Evolutionary conservation across 345 rosid species (phyloP).

Genomic region (Pugionium dolabratum): DNA sequence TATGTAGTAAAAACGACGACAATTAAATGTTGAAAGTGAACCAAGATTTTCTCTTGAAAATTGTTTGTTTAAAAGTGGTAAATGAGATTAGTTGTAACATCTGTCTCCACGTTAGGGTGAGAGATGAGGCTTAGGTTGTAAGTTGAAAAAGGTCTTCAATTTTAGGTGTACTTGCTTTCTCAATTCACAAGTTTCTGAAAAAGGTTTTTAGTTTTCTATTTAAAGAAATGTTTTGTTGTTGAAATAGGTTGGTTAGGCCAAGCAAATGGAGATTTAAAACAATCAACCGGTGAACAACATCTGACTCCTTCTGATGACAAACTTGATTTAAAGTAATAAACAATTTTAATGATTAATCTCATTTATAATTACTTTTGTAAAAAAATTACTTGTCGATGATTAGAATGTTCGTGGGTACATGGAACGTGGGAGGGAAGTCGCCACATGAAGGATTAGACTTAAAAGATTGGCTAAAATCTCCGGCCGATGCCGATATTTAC

Average conservation of each 20-base stretch:
- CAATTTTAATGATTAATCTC: slow-evolving; percentile 9
- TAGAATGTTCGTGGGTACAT: slow-evolving; percentile 91
- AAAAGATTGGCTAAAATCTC: slow-evolving; percentile 61
- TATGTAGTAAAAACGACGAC: too few species aligned
- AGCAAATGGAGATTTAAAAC: slow-evolving; percentile 37
- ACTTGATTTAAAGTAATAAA: slow-evolving; percentile 59
- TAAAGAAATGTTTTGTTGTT: slow-evolving; percentile 17
- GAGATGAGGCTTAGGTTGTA: slow-evolving; percentile 11
- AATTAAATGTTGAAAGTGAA: too few species aligned
- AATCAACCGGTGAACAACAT: slow-evolving; percentile 27
- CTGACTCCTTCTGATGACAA: slow-evolving; percentile 39
- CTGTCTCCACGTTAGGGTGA: slow-evolving; percentile 44
- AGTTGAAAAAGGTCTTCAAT: slow-evolving; percentile 29
- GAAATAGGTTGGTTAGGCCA: slow-evolving; percentile 54
- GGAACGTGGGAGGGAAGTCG: slow-evolving; percentile 91
- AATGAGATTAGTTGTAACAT: slow-evolving; percentile 36
- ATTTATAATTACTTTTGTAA: too few species aligned
- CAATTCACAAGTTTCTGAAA: slow-evolving; percentile 32
- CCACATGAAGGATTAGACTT: slow-evolving; percentile 68
- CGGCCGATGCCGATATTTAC: slow-evolving; percentile 67
- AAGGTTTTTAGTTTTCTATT: too few species aligned
- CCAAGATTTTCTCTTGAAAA: too few species aligned
- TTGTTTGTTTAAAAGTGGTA: neutral
- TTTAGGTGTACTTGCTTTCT: slow-evolving; percentile 45
- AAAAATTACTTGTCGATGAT: slow-evolving; percentile 9